Base-by-base conservation (phyloP, 805 yeast species). In the Metschnikowia aberdeeniae region DNA sequence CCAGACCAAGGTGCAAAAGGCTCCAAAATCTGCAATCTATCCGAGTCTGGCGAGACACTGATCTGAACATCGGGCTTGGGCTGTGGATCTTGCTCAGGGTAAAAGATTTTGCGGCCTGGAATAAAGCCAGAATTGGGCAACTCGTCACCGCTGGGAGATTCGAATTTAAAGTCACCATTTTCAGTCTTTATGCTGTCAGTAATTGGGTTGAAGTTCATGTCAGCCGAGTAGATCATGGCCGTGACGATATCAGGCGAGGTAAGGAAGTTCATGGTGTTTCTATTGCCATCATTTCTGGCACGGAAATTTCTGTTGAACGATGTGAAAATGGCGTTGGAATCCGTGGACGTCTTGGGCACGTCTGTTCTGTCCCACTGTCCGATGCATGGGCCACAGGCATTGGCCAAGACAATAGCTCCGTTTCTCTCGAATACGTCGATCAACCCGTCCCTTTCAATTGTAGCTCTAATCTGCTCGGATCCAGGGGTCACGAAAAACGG, bases 331-430 rank as follows among this genome's bases (percentile, higher is more conserved):
- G 98, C 87, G 69, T 89, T 90, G 58, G 76, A 75, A 53, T 83
- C 89, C 43, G 75, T 73, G 6, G 84, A 77, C 26, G 76, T 72
- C 64, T 81, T 81, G 38, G 78, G 67, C 36, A 86, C 78, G 63
- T 87, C 95, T 54, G 78, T 76, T 75, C 98, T 86, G 67, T 93
- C 97, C 99, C 99, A 92, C 76, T 92, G 99, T 47, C 99, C 99
- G 64, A 92, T 92, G 76, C 99, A 92, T 61, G 98, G 99, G 57
- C 99, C 99, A 78, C 99, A 92, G 17, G 99, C 99, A 67, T 92
- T 92, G 44, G 98, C 97, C 57, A 92, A 77, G 36, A 92, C 96
- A 48, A 80, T 77, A 56, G 96, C 99, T 49, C 98, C 98, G 59
- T 82, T 84, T 44, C 84, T 81, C 66, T 84, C 82, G 66, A 92